phyloP scores from a whole-genome alignment of 2,329 filamentous ascomycete genomes.

The Pyrenochaeta sp. region DNA sequence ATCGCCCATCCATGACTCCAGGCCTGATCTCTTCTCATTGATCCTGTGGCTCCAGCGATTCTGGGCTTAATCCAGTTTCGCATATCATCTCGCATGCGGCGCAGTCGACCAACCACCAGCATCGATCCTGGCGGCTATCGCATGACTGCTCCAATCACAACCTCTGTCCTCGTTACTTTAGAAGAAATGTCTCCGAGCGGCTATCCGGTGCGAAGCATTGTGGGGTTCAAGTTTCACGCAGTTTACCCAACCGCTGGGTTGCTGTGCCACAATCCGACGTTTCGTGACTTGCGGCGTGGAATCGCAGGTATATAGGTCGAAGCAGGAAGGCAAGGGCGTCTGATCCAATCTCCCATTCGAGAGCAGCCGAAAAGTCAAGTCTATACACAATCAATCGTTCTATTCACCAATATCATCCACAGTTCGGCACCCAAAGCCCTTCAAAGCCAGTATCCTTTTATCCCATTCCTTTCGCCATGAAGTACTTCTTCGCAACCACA shows the following conservation, averaged over 20 bases:
- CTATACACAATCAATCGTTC: not conserved
- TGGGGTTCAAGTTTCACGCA: slow-evolving; percentile 11
- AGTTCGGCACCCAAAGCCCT: not conserved
- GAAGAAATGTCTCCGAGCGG: not conserved
- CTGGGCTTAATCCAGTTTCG: not conserved
- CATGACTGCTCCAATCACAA: not conserved
- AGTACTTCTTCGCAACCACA: slow-evolving; percentile 7
- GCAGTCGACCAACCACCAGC: not conserved
- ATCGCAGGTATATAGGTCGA: slow-evolving; percentile 4
- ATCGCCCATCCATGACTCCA: not conserved
- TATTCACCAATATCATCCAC: not conserved
- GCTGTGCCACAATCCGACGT: slow-evolving; percentile 19
- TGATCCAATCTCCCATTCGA: not conserved
- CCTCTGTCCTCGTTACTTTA: too few species aligned
- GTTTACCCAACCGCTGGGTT: slow-evolving; percentile 15
- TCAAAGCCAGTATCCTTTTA: not conserved
- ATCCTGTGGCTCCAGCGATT: not conserved
- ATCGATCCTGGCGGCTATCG: not conserved
- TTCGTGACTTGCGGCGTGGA: not conserved
- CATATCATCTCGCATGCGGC: not conserved
- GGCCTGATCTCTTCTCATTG: not conserved
- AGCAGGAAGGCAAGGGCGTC: not conserved
- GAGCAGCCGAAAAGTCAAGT: not conserved
- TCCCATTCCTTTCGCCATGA: slow-evolving; percentile 7
- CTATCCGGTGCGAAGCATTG: not conserved